Percentiles rank a stretch among this genome's conserved stretches.
Evolutionary conservation across 75 land plant species (phyloP).

Genomic region (Pinus albicaulis): DNA sequence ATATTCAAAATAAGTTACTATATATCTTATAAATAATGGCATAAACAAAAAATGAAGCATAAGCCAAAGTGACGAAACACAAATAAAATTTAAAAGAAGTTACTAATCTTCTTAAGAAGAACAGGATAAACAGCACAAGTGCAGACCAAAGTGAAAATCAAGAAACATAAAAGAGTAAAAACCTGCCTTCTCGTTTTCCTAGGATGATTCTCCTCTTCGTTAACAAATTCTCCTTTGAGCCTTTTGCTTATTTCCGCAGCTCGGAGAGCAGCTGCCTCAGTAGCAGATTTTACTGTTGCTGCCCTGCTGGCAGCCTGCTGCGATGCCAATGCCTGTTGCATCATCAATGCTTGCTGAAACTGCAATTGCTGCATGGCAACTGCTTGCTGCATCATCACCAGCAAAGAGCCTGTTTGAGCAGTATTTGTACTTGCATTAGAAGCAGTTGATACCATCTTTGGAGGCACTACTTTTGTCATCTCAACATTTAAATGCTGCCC

Average conservation of each 20-base stretch:
- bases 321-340: slow-evolving; percentile 49
- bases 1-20: background rate
- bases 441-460: slow-evolving; percentile 14
- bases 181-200: slow-evolving; percentile 1
- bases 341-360: slow-evolving; percentile 48
- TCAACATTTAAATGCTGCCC: slow-evolving; percentile 84
- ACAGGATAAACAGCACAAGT: background rate
- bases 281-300: slow-evolving; percentile 40
- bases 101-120: background rate
- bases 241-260: slow-evolving; percentile 45
- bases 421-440: slow-evolving; percentile 7
- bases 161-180: background rate
- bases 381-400: slow-evolving; percentile 52
- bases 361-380: slow-evolving; percentile 53
- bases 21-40: background rate
- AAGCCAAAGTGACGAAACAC: too few species aligned
- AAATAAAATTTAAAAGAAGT: too few species aligned
- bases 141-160: background rate
- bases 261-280: slow-evolving; percentile 38
- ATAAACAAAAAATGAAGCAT: background rate
- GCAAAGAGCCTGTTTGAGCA: slow-evolving; percentile 14
- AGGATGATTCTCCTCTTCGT: slow-evolving; percentile 16
- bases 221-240: slow-evolving; percentile 22
- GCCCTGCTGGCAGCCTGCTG: slow-evolving; percentile 54
- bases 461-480: slow-evolving; percentile 87